phyloP scores from a whole-genome alignment of 2,329 filamentous ascomycete species.

The Hypoxylon sp. region DNA sequence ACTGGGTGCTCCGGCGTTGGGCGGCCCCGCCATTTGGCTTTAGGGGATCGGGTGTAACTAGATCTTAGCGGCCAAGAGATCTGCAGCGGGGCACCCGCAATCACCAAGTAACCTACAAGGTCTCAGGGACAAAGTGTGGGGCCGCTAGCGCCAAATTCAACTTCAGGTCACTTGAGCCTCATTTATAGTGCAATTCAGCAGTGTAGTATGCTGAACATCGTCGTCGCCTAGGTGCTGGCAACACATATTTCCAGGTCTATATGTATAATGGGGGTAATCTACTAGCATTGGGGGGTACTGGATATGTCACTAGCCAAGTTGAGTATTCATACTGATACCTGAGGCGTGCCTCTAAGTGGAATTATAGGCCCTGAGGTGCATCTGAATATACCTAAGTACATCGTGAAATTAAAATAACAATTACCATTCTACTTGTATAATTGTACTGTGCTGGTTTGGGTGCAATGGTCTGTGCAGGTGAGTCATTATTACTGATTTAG shows the following conservation, averaged over 20 bases:
- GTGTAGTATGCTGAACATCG: background rate
- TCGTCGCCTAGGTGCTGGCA: background rate
- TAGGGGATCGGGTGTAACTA: constrained; percentile 28
- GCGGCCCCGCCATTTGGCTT: background rate
- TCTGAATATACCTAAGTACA: background rate
- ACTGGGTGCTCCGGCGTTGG: background rate
- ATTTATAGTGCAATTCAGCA: constrained; percentile 4
- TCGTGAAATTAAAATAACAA: background rate
- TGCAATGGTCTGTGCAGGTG: background rate
- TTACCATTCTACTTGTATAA: background rate
- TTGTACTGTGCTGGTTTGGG: background rate
- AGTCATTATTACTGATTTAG: background rate
- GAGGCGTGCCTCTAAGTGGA: background rate
- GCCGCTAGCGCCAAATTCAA: constrained; percentile 23
- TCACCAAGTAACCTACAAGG: constrained; percentile 7
- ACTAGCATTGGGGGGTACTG: background rate
- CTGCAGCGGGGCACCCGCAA: constrained; percentile 12
- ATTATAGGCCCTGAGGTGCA: background rate
- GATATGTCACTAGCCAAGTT: background rate
- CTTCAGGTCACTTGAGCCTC: constrained; percentile 33
- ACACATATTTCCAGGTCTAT: background rate
- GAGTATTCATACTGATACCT: background rate
- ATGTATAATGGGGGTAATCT: background rate
- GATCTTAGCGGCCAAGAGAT: constrained; percentile 13
- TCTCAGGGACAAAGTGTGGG: constrained; percentile 8